Evolutionary conservation across 139 green algal genomes (phyloP).

Genomic region (Prasinococcaceae sp.): DNA sequence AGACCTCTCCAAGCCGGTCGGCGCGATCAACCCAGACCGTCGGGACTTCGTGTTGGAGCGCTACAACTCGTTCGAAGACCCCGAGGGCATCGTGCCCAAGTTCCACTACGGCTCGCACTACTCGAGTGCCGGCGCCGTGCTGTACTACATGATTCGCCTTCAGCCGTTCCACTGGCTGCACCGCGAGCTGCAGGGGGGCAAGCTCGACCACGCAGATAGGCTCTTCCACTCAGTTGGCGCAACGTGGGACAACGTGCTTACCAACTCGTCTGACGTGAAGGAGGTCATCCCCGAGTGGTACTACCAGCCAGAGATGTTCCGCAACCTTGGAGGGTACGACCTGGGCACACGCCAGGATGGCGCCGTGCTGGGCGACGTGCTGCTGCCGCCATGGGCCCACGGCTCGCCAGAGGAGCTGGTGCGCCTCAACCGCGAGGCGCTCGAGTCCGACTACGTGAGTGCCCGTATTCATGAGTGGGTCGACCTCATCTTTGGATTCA

Average conservation of each 20-base stretch:
- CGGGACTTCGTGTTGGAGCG: conserved; percentile 19
- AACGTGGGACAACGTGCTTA: conserved; percentile 16
- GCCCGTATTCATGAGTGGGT: conserved; percentile 41
- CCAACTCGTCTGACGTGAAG: conserved; percentile 33
- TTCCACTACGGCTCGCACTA: conserved; percentile 42
- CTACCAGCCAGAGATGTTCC: conserved; percentile 31
- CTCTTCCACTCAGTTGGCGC: conserved; percentile 27
- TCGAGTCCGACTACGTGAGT: conserved; percentile 39
- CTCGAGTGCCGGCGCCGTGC: conserved; percentile 23
- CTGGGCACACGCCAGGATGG: conserved; percentile 19
- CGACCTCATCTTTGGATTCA: conserved; percentile 44
- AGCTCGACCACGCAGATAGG: conserved; percentile 38
- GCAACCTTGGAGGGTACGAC: conserved; percentile 25
- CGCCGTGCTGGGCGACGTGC: conserved; percentile 17
- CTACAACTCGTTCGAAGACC: conserved; percentile 12
- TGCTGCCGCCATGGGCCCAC: conserved; percentile 32
- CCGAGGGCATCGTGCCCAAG: conserved; percentile 11
- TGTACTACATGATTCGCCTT: conserved; percentile 35
- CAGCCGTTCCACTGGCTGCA: conserved; percentile 31
- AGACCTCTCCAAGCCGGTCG: conserved; percentile 29
- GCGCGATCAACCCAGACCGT: conserved; percentile 20
- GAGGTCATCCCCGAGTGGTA: conserved; percentile 43
- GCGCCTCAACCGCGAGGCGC: conserved; percentile 31
- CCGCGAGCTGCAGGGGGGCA: conserved; percentile 24
- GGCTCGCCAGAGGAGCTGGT: conserved; percentile 32